A percentile compares a stretch with the other conserved stretches of the same genome.
These are phyloP conservation scores for Clarkia xantiana DNA, from an alignment of 345 rosid genomes.

Conservation along the genomic window DNA sequence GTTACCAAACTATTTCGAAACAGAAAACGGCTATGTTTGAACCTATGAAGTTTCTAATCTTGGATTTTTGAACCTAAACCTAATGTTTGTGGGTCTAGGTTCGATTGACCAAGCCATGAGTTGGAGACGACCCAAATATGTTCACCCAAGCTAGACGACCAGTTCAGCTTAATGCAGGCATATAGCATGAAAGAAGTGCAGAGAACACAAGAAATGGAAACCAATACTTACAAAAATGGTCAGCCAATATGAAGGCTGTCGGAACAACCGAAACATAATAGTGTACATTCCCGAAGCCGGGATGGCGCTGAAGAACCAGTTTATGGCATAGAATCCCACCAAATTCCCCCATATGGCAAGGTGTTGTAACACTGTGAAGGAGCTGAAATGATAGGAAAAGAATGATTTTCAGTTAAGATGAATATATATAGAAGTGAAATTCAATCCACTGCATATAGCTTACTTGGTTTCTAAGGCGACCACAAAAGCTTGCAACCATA, in stretches of 20 bases:
- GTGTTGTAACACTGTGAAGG: conserved; percentile 75
- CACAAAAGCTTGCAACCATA: conserved; percentile 98
- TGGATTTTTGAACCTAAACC: too few species aligned
- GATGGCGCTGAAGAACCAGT: conserved; percentile 72
- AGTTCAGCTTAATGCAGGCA: background rate
- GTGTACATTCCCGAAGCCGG: conserved; percentile 91
- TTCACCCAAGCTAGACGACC: too few species aligned
- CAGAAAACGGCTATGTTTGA: too few species aligned
- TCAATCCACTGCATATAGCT: conserved; percentile 5
- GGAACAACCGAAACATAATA: conserved; percentile 81
- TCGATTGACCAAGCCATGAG: too few species aligned
- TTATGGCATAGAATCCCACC: conserved; percentile 57
- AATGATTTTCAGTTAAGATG: background rate
- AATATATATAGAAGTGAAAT: background rate
- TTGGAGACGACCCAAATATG: too few species aligned
- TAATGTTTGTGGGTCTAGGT: too few species aligned
- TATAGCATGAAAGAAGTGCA: background rate
- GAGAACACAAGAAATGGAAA: background rate
- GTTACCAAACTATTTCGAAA: too few species aligned
- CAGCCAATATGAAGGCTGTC: conserved; percentile 81
- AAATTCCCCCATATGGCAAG: conserved; percentile 93
- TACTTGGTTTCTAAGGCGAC: conserved; percentile 91
- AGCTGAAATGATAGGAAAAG: conserved; percentile 24
- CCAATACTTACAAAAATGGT: conserved; percentile 52
- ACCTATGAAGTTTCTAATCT: too few species aligned